Base-by-base conservation (phyloP, 768 basidiomycete genomes). In the Suillus paluster region DNA sequence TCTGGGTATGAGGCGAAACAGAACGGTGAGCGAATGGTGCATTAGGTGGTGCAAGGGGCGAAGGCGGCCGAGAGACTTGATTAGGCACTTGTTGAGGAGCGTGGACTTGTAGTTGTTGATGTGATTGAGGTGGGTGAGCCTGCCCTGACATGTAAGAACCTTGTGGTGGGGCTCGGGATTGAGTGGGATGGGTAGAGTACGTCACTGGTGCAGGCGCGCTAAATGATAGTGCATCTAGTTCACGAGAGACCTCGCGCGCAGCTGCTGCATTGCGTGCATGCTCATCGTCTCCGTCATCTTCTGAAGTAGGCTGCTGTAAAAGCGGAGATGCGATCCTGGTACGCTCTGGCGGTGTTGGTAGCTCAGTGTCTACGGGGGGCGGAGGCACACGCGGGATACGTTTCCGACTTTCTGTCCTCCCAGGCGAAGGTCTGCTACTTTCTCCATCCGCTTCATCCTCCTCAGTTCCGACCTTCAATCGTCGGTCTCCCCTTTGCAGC, bases 161-260 rank as follows among this genome's bases (percentile, higher is more conserved):
- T 39, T 61, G 63, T 5, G 54, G 54, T 12, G 34, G 30, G n/a
- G 64, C 65, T 17, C 56, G 66, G 30, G 65, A 60, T 3, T 63
- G 63, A 41, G 46, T 61, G 1, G 71, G 68, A 19, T 71, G 64
- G 12, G 52, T 50, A 57, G 68, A 68, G 19, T 63, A 65, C 30
- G 59, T 64, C 23, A 62, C 44, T 4, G 65, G 64, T 15, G 63
- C 60, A 54, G 70, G 68, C 1, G 79, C 70, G 59, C 65, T 74
- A 63, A 80, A 82, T 60, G 77, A 80, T 19, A 91, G 73, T 21
- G 84, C 79, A 60, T 89, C 86, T 54, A 91, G 67, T 68, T 90
- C 91, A 14, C 84, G 81, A 14, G 83, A 83, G 1, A 92, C 80
- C 70, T 89, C 89, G 19, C 85, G 81, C 5, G 89, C 89, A 30